Base-by-base conservation (phyloP, 2,329 filamentous ascomycete species). In the Pseudogymnoascus sp. region DNA sequence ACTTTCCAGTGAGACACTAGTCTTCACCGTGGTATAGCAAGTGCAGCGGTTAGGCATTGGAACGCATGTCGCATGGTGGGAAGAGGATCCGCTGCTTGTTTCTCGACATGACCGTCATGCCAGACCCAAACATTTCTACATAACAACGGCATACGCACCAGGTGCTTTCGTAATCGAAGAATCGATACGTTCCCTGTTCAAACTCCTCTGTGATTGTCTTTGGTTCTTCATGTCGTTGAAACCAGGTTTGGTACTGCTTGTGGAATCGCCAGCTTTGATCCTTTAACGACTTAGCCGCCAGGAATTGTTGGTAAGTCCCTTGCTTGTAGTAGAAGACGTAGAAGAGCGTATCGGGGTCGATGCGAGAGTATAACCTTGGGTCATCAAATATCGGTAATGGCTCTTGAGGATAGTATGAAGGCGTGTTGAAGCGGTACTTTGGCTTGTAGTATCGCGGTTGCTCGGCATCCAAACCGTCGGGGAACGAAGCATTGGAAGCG, bases 161-260 rank as follows among this genome's bases (percentile, higher is more conserved):
- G 72, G 94, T 99, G 76, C 91, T 96, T 78, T 99, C 94, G 74
- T 99, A 99, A 77, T 99, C 94, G 76, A 99, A 99, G 81, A 99
- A 99, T 60, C 94, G 88, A 79, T 99, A 99, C 23, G 94, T 99
- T 66, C 94, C 94, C 77, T 99, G 94, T 78, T 99, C 94, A 73
- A 91, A 97, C 77, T 99, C 94, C 76, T 99, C 94, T 0, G 94
- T 97, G 72, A 99, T 99, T 69, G 87, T 92, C 81, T 99, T 99
- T 16, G 94, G 94, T 79, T 99, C 94, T 73, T 99, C 94, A 69
- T 99, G 94, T 60, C 94, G 84, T 76, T 99, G 94, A 72, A 99
- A 99, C 94, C 94, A 99, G 1, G 94, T 99, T 76, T 96, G 94
- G 73, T 99, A 99, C 75, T 97, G 94, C 80, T 99, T 99, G 78